These are phyloP conservation scores for Ramaria rubella DNA, from an alignment of 768 basidiomycete genomes.

Conservation along the genomic window DNA sequence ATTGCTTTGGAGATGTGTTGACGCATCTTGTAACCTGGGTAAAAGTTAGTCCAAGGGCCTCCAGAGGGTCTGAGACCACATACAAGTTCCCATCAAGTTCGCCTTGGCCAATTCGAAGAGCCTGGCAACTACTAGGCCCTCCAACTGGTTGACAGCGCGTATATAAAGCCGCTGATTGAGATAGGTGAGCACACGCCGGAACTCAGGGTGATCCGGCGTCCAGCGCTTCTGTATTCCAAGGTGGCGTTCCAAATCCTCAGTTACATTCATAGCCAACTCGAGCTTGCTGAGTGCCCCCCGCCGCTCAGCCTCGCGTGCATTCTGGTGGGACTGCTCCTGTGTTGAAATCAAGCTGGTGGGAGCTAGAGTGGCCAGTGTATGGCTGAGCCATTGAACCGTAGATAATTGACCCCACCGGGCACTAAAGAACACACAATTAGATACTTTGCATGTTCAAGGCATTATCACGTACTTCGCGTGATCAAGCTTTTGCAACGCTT, in stretches of 20 bases:
- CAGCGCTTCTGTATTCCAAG: slow-evolving; percentile 15
- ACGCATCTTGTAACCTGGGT: slow-evolving; percentile 29
- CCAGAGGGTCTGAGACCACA: not conserved
- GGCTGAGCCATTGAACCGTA: not conserved
- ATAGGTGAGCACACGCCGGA: slow-evolving; percentile 7
- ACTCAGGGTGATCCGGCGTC: slow-evolving; percentile 10
- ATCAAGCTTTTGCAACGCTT: not conserved
- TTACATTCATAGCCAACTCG: not conserved
- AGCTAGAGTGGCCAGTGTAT: not conserved
- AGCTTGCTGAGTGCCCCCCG: not conserved
- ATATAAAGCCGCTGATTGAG: slow-evolving; percentile 16
- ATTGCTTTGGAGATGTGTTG: slow-evolving; percentile 30
- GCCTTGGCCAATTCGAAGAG: slow-evolving; percentile 28
- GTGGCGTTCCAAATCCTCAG: slow-evolving; percentile 7
- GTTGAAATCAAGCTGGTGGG: not conserved
- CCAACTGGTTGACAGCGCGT: slow-evolving; percentile 22
- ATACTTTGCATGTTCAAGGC: not conserved
- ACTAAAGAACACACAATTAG: not conserved
- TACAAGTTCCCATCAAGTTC: slow-evolving; percentile 19
- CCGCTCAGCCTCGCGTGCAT: not conserved
- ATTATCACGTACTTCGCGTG: not conserved
- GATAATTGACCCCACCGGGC: not conserved
- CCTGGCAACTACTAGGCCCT: slow-evolving; percentile 24
- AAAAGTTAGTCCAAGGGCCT: not conserved
- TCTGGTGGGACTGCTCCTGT: not conserved